Base-by-base conservation (phyloP, 2,329 filamentous ascomycete genomes). In the Fusarium torulosum region DNA sequence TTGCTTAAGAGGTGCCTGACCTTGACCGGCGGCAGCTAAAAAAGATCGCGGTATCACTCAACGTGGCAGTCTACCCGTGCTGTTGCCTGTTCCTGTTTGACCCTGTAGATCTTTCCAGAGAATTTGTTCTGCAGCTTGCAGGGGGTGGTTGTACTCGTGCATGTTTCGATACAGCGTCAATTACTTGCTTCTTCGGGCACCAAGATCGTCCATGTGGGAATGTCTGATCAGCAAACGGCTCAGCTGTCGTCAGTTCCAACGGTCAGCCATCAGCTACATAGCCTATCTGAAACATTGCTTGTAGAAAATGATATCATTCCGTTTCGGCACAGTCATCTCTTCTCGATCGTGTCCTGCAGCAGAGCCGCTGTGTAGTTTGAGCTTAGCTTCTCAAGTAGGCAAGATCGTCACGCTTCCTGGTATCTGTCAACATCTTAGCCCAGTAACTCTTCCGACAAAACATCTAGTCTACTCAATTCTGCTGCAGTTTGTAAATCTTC, bases 311-410 rank as follows among this genome's bases (percentile, higher is more conserved):
- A 62, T 44, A 62, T 35, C 49, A 56, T 37, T 54, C n/a, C 27
- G 17, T 42, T 21, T 29, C 23, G 35, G 25, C 27, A 52, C 21
- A 41, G 20, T 42, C 15, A 21, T 40, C n/a, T 25, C 14, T 21
- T 17, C 31, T 70, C 54, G 57, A 43, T 42, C 62, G 60, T 53
- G 49, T 46, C 35, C 42, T 40, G 40, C 53, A 41, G 46, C 29
- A 53, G 44, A 66, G 62, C 50, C 58, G 43, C 46, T 38, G 21
- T 21, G 21, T 17, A 43, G 19, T 47, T 46, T 40, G 51, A 44
- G 21, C 53, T 38, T 53, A 43, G 43, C 54, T 63, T 51, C 66
- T 67, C 47, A 27, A 65, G 59, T 59, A 62, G 66, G 69, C 38
- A 72, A 66, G 63, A 50, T 63, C 63, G 57, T 59, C 69, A 58